phyloP scores from a whole-genome alignment of 257 asterid genomes.

The Asclepias syriaca region DNA sequence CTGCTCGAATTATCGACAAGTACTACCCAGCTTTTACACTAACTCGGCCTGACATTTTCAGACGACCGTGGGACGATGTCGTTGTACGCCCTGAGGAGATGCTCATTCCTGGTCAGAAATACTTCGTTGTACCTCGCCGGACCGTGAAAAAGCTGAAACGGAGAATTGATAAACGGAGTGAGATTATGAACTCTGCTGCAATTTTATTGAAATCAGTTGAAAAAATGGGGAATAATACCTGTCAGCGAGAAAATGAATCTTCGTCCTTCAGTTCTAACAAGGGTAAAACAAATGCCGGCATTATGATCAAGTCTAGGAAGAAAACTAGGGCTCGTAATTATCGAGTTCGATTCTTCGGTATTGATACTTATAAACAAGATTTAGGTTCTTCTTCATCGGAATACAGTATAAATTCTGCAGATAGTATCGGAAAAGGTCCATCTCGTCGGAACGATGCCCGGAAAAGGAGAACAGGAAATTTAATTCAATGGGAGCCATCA shows the following conservation, averaged over 20 bases:
- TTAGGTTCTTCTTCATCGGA: conserved; percentile 10
- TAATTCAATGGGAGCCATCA: conserved; percentile 51
- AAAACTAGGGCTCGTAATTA: conserved; percentile 31
- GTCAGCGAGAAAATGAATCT: conserved; percentile 3
- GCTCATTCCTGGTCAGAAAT: conserved; percentile 61
- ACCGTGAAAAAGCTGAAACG: conserved; percentile 58
- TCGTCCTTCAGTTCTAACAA: background rate
- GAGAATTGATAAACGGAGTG: conserved; percentile 25
- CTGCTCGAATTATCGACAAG: conserved; percentile 48
- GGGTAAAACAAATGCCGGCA: conserved; percentile 19
- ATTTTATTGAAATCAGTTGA: background rate
- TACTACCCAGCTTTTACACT: conserved; percentile 49
- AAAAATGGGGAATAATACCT: background rate
- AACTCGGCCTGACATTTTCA: conserved; percentile 56
- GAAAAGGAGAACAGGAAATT: conserved; percentile 30
- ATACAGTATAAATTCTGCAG: background rate
- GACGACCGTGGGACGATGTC: conserved; percentile 59
- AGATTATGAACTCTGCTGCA: background rate
- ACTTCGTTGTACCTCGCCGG: conserved; percentile 45
- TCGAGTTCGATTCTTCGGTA: conserved; percentile 43
- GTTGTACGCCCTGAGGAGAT: conserved; percentile 50
- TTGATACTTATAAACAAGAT: conserved; percentile 20
- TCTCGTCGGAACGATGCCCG: conserved; percentile 7
- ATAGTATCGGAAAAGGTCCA: conserved; percentile 5
- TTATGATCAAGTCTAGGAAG: conserved; percentile 38